Base-by-base conservation (phyloP, 495 filamentous ascomycete species). In the Xylaria grammica region DNA sequence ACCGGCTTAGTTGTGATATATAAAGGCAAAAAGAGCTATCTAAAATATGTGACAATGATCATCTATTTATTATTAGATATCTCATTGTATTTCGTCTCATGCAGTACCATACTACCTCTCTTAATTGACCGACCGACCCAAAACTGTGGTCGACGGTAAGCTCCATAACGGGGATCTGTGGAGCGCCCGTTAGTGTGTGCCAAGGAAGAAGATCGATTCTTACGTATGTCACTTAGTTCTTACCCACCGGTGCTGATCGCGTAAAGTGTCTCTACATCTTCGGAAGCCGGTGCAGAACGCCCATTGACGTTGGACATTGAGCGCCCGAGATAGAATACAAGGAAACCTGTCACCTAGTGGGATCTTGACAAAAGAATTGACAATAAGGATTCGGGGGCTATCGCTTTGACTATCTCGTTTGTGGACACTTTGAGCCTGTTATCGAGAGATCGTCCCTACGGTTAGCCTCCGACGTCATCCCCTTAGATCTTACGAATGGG, bases 391-490 rank as follows among this genome's bases (percentile, higher is more conserved):
- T 24, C 9, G 4, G 30, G 7, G 30, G 24, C 30, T 19, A 20
- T 22, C 2, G 15, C 15, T 34, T 53, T 17, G 17, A 9, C 3
- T 17, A 42, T 17, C 7, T 3, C 40, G 7, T 42, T 42, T 42
- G 4, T 20, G 24, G 6, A 27, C 22, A 19, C 34, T 34, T 57
- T 57, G n/a, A 44, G 36, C n/a, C n/a, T 13, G 19, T 24, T 26
- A 26, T 44, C 26, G 45, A 30, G 40, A 6, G 38, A 58, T 58
- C 26, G 26, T 5, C 26, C 54, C 13, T 30, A 15, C 22, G 19
- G 53, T 5, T n/a, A 59, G 56, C 56, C 56, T 26, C 42, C 56
- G 40, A 59, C 56, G 56, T 59, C 56, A 59, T 59, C 10, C 22
- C 22, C 56, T 17, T 27, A 19, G 34, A 15, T 22, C 42, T 20